phyloP scores from a whole-genome alignment of 75 land plant species.

The Gnetum montanum region DNA sequence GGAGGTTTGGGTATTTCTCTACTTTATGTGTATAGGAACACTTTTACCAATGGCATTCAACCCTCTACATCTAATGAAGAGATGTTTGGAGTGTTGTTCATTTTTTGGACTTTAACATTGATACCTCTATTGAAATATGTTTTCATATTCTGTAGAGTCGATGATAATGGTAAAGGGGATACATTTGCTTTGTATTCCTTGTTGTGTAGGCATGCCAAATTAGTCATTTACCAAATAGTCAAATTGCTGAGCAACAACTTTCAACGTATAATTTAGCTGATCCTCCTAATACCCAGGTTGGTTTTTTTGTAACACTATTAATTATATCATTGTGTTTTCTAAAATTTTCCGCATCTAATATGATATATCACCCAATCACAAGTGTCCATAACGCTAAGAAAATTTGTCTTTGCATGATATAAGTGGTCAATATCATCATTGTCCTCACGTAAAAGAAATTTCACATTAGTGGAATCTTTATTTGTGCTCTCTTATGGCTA shows the following conservation, averaged over 20 bases:
- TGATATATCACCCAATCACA: too few relatives aligned
- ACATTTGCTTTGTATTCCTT: conserved; percentile 52
- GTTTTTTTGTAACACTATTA: too few relatives aligned
- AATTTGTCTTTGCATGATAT: too few relatives aligned
- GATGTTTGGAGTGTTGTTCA: conserved; percentile 31
- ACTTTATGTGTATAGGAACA: conserved; percentile 31
- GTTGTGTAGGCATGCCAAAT: conserved; percentile 64
- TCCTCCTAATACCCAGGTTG: conserved; percentile 3
- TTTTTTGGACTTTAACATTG: conserved; percentile 33
- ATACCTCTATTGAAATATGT: conserved; percentile 29
- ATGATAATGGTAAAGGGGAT: conserved; percentile 49
- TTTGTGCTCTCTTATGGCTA: too few relatives aligned
- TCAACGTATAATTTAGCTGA: conserved; percentile 47
- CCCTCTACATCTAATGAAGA: conserved; percentile 20
- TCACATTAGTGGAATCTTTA: too few relatives aligned
- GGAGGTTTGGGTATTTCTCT: conserved; percentile 36
- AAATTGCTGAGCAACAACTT: conserved; percentile 55
- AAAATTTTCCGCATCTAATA: too few relatives aligned
- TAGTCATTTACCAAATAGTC: conserved; percentile 43
- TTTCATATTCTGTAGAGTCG: conserved; percentile 26
- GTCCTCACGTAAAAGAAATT: too few relatives aligned
- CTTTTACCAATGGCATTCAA: conserved; percentile 21
- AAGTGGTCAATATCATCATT: too few relatives aligned
- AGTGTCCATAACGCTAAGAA: too few relatives aligned
- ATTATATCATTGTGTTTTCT: too few relatives aligned